These are phyloP conservation scores for Thielaviopsis musarum DNA, from an alignment of 2,329 filamentous ascomycete genomes.

Conservation along the genomic window DNA sequence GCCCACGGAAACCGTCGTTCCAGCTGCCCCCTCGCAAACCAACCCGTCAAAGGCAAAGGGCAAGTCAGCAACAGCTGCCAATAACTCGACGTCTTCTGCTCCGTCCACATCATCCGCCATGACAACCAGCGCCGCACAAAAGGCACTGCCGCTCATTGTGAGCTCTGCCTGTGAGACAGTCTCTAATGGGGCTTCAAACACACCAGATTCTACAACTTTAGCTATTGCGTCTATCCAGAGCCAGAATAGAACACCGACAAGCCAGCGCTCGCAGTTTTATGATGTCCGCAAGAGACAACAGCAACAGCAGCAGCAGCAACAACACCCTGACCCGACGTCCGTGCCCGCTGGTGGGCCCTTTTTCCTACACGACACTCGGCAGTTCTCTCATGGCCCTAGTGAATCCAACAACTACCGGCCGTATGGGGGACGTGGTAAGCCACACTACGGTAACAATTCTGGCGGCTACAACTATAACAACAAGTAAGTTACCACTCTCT, in stretches of 20 bases:
- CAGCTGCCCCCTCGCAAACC: background rate
- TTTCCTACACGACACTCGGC: constrained; percentile 90
- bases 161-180: constrained; percentile 30
- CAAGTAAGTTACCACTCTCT: background rate
- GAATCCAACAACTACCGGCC: constrained; percentile 57
- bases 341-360: constrained; percentile 89
- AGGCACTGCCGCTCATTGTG: constrained; percentile 29
- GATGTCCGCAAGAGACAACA: constrained; percentile 70
- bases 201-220: too few species aligned
- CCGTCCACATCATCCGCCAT: background rate
- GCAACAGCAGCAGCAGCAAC: constrained; percentile 43
- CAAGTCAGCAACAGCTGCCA: background rate
- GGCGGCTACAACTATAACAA: background rate
- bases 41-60: background rate
- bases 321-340: constrained; percentile 86
- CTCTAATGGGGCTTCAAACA: background rate
- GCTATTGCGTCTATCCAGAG: background rate
- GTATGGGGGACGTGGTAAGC: constrained; percentile 22
- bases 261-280: constrained; percentile 37
- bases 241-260: constrained; percentile 18
- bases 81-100: background rate
- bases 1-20: background rate
- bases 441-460: background rate
- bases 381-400: constrained; percentile 44
- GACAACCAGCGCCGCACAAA: background rate